Percentiles rank a stretch among this genome's conserved stretches.
These are phyloP conservation scores for Peronospora tabacina DNA, from an alignment of 352 stramenopile species.

Conservation along the genomic window DNA sequence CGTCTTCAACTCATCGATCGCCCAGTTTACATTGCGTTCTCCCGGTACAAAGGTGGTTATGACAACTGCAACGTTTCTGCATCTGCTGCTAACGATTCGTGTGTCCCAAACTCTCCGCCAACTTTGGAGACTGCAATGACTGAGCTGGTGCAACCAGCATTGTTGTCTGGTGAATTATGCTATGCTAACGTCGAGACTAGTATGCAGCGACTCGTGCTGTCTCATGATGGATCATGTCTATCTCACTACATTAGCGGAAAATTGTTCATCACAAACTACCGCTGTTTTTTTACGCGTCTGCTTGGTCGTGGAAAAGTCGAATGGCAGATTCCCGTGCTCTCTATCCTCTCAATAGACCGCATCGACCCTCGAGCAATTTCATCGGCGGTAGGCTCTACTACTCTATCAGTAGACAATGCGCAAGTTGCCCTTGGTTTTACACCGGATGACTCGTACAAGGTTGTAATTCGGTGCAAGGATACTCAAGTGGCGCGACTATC, in stretches of 20 bases:
- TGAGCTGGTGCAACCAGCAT: slow-evolving; percentile 23
- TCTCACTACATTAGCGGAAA: slow-evolving; percentile 67
- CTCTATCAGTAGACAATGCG: slow-evolving; percentile 40
- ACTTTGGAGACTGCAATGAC: slow-evolving; percentile 10
- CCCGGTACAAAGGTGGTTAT: slow-evolving; percentile 27
- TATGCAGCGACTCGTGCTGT: slow-evolving; percentile 50
- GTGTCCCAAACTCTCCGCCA: neutral
- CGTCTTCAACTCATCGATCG: slow-evolving; percentile 62
- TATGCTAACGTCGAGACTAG: slow-evolving; percentile 74
- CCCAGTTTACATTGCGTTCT: slow-evolving; percentile 67
- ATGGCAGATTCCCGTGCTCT: slow-evolving; percentile 74
- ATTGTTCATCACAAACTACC: slow-evolving; percentile 80
- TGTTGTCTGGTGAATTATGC: slow-evolving; percentile 67
- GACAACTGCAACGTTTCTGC: slow-evolving; percentile 5
- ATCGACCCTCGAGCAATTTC: slow-evolving; percentile 32
- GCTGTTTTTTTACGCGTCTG: slow-evolving; percentile 63
- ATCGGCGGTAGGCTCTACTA: slow-evolving; percentile 15
- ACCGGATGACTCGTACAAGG: slow-evolving; percentile 45
- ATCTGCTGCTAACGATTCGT: slow-evolving; percentile 1
- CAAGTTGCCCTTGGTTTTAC: slow-evolving; percentile 56
- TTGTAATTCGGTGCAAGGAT: slow-evolving; percentile 78
- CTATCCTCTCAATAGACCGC: slow-evolving; percentile 59
- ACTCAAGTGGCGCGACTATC: slow-evolving; percentile 58
- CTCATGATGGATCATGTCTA: slow-evolving; percentile 57
- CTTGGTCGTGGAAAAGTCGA: slow-evolving; percentile 45